phyloP scores from a whole-genome alignment of 2,329 filamentous ascomycete genomes.

The Hymenoscyphus albidus region DNA sequence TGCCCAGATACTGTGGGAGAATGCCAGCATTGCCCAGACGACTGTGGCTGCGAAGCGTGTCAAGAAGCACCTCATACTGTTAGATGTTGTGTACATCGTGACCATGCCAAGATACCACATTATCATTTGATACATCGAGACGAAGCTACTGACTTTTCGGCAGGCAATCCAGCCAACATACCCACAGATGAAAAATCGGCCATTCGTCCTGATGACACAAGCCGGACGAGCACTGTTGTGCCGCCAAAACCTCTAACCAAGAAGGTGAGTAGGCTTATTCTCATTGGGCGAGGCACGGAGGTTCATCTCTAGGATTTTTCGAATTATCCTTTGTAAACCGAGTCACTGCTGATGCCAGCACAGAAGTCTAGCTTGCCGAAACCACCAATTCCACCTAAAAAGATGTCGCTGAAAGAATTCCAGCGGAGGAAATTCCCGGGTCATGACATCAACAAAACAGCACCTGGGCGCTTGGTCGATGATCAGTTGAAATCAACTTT shows the following conservation, averaged over 20 bases:
- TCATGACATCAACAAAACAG: conserved; percentile 1
- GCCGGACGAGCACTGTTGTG: background rate
- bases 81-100: conserved; percentile 27
- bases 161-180: conserved; percentile 5
- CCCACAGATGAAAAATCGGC: background rate
- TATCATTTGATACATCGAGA: conserved; percentile 21
- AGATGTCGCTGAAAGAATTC: background rate
- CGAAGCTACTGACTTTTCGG: background rate
- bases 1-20: conserved; percentile 25
- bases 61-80: conserved; percentile 28
- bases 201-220: background rate
- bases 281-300: too few species aligned
- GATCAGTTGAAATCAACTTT: background rate
- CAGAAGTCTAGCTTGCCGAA: background rate
- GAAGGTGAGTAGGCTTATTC: background rate
- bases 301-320: too few species aligned
- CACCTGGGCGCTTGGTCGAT: background rate
- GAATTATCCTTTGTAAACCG: background rate
- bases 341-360: background rate
- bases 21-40: conserved; percentile 32
- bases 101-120: conserved; percentile 21
- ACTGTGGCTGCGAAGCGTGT: conserved; percentile 28
- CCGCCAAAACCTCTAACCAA: background rate
- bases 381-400: background rate
- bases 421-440: conserved; percentile 5